These are phyloP conservation scores for Wickerhamiella australiensis DNA, from an alignment of 805 yeast species.

Conservation along the genomic window DNA sequence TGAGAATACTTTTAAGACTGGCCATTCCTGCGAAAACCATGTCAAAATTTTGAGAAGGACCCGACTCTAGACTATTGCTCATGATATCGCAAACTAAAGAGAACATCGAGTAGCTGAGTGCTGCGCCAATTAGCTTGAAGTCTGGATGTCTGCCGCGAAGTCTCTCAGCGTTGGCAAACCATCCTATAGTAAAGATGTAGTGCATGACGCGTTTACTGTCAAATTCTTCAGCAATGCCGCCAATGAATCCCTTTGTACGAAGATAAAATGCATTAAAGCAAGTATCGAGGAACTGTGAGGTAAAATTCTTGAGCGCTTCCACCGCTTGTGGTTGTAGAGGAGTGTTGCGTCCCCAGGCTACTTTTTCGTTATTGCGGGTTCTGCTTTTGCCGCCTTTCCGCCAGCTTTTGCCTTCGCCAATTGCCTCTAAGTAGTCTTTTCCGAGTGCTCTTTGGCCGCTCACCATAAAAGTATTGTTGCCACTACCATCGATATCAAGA, in stretches of 20 bases:
- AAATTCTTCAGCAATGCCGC: slow-evolving; percentile 32
- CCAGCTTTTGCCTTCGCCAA: slow-evolving; percentile 65
- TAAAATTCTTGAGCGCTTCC: slow-evolving; percentile 34
- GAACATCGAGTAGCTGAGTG: slow-evolving; percentile 50
- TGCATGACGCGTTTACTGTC: slow-evolving; percentile 28
- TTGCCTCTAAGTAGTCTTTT: slow-evolving; percentile 42
- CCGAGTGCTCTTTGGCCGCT: slow-evolving; percentile 60
- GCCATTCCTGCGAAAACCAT: slow-evolving; percentile 59
- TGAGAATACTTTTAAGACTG: slow-evolving; percentile 51
- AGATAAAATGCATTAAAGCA: slow-evolving; percentile 58
- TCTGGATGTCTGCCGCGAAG: slow-evolving; percentile 23
- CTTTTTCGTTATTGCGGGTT: slow-evolving; percentile 12
- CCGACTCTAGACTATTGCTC: slow-evolving; percentile 26
- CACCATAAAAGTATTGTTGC: slow-evolving; percentile 49
- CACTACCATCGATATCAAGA: slow-evolving; percentile 37
- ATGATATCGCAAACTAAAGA: slow-evolving; percentile 39
- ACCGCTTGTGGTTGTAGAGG: slow-evolving; percentile 22
- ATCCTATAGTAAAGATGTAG: slow-evolving; percentile 50
- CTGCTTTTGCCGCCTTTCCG: slow-evolving; percentile 28
- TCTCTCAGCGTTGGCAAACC: slow-evolving; percentile 66
- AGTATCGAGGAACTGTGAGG: slow-evolving; percentile 53
- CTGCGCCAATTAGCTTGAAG: slow-evolving; percentile 29
- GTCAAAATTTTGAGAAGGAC: slow-evolving; percentile 36
- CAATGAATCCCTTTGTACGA: slow-evolving; percentile 38
- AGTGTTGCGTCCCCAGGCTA: slow-evolving; percentile 23